These are phyloP conservation scores for Tetrapyrgos nigripes DNA, from an alignment of 1,284 basidiomycete species.

Conservation along the genomic window DNA sequence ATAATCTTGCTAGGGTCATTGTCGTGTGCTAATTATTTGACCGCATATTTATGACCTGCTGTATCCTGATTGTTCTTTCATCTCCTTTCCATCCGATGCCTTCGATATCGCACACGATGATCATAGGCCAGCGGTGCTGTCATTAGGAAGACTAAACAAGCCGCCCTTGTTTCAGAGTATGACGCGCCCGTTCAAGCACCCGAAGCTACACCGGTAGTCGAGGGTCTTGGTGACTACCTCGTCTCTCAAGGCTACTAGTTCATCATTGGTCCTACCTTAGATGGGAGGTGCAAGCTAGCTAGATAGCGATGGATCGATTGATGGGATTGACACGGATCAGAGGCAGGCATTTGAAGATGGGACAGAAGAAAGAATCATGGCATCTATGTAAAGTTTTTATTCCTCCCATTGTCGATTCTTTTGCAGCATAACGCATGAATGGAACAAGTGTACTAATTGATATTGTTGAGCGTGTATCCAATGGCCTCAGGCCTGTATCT, in stretches of 20 bases:
- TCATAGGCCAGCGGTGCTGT: conserved; percentile 80
- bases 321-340: too few species aligned
- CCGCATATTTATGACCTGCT: neutral
- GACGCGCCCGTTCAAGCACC: conserved; percentile 69
- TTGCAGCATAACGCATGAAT: too few species aligned
- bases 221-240: conserved; percentile 84
- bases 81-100: conserved; percentile 7
- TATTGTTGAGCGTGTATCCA: too few species aligned
- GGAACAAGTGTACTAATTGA: too few species aligned
- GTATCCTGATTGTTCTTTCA: neutral
- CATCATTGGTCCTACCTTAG: too few species aligned
- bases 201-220: conserved; percentile 79
- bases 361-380: too few species aligned
- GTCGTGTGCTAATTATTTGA: conserved; percentile 1
- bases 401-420: too few species aligned
- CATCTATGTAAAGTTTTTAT: too few species aligned
- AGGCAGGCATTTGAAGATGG: too few species aligned
- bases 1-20: neutral
- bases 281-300: too few species aligned
- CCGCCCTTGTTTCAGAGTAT: conserved; percentile 87
- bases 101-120: neutral
- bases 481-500: too few species aligned
- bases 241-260: conserved; percentile 64
- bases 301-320: too few species aligned
- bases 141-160: conserved; percentile 89